Conservation (phyloP, 2,329 filamentous ascomycete genomes). For the Coniella lustricola region DNA sequence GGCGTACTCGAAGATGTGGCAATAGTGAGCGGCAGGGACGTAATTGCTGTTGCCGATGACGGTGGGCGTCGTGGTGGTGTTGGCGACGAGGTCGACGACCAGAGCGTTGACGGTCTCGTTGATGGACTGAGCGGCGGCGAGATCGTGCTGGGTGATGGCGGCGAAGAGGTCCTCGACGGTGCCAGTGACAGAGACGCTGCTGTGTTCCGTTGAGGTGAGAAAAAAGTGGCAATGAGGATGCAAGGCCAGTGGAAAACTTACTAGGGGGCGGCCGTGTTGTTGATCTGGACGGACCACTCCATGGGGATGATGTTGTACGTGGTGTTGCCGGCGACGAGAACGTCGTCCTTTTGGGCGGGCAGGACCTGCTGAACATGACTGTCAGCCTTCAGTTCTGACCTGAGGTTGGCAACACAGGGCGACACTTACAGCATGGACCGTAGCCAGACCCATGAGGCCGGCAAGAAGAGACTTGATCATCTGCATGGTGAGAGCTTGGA, state of each 20-base stretch:
- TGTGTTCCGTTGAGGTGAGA: background rate
- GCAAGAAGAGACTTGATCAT: background rate
- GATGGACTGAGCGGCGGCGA: background rate
- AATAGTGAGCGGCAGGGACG: constrained; percentile 16
- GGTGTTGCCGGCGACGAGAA: background rate
- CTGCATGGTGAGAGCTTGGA: background rate
- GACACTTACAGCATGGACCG: constrained; percentile 1
- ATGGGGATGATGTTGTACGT: constrained; percentile 1
- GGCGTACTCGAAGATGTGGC: background rate
- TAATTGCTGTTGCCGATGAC: background rate
- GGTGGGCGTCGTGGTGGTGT: constrained; percentile 14
- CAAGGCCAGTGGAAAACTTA: background rate
- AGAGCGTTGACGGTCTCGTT: constrained; percentile 7
- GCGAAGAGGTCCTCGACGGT: background rate
- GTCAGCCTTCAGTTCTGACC: background rate
- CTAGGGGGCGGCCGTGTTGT: constrained; percentile 2
- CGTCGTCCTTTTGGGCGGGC: background rate
- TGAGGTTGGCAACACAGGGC: background rate
- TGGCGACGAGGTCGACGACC: background rate
- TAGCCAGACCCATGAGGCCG: background rate
- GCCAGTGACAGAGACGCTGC: background rate
- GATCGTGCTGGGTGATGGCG: background rate
- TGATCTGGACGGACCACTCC: background rate
- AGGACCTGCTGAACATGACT: background rate
- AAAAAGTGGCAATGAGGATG: no score